phyloP scores from a whole-genome alignment of 495 filamentous ascomycete genomes.

The Aspergillus nanangensis region DNA sequence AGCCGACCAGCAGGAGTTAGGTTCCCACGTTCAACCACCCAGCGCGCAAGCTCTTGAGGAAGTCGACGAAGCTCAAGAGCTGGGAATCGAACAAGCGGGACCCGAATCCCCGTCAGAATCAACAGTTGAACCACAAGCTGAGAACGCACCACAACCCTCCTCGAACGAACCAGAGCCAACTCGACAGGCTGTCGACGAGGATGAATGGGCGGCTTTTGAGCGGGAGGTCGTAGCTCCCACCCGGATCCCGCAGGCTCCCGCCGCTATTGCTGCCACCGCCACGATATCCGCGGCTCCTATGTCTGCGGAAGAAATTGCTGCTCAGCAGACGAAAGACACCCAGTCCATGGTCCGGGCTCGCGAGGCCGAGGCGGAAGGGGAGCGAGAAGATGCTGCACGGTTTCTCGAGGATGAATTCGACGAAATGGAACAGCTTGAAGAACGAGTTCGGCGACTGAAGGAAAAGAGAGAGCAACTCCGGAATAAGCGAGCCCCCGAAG shows the following conservation, averaged over 20 bases:
- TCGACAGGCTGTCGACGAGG: constrained; percentile 59
- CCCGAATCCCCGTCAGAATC: constrained; percentile 20
- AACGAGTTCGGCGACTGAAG: constrained; percentile 69
- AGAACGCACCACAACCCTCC: constrained; percentile 12
- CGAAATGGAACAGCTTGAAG: constrained; percentile 88
- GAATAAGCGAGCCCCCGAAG: constrained; percentile 31
- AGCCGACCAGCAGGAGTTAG: constrained; percentile 20
- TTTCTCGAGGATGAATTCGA: constrained; percentile 86
- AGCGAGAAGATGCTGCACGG: constrained; percentile 80
- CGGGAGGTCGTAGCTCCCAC: constrained; percentile 68
- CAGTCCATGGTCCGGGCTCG: constrained; percentile 37
- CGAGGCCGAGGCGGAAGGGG: constrained; percentile 67
- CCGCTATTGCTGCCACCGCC: constrained; percentile 28
- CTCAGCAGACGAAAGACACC: constrained; percentile 56
- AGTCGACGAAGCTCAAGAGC: constrained; percentile 17
- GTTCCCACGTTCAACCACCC: constrained; percentile 19
- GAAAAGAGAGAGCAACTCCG: constrained; percentile 62
- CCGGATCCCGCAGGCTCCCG: constrained; percentile 26
- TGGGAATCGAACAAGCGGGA: constrained; percentile 31
- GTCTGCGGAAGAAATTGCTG: constrained; percentile 67
- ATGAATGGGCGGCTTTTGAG: constrained; percentile 89
- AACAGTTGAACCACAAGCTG: constrained; percentile 7
- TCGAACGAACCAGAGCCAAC: constrained; percentile 9
- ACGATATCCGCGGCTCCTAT: constrained; percentile 68
- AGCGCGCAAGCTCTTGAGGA: constrained; percentile 19